A percentile compares a stretch with the other conserved stretches of the same genome.
phyloP scores from a whole-genome alignment of 352 stramenopile genomes.

The Pythium volutum region DNA sequence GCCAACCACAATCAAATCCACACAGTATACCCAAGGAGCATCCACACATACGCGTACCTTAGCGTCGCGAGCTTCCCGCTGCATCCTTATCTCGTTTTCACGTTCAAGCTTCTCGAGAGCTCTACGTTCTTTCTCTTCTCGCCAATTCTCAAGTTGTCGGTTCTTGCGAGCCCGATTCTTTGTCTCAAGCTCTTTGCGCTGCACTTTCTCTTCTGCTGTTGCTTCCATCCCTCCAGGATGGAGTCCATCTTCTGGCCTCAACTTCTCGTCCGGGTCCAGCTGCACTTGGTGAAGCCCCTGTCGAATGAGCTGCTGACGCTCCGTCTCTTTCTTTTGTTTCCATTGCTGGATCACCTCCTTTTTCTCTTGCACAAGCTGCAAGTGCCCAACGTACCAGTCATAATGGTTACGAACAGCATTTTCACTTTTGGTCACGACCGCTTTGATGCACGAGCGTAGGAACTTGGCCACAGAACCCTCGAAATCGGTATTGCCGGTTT shows the following conservation, averaged over 20 bases:
- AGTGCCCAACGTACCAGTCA: conserved; percentile 61
- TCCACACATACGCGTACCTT: conserved; percentile 32
- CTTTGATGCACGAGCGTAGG: conserved; percentile 47
- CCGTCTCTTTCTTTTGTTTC: conserved; percentile 47
- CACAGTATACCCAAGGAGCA: background rate
- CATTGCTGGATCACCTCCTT: conserved; percentile 54
- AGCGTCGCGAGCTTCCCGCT: conserved; percentile 41
- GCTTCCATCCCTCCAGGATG: background rate
- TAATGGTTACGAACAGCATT: conserved; percentile 59
- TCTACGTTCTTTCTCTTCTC: conserved; percentile 39
- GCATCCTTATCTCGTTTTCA: conserved; percentile 27
- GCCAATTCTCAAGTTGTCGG: conserved; percentile 38
- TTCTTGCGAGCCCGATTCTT: conserved; percentile 31
- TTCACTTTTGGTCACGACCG: conserved; percentile 50
- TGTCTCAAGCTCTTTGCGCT: conserved; percentile 11
- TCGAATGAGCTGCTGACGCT: conserved; percentile 39
- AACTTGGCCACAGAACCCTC: conserved; percentile 45
- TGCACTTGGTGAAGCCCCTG: conserved; percentile 34
- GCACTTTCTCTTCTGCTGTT: conserved; percentile 6
- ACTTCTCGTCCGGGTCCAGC: background rate
- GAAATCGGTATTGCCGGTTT: conserved; percentile 23
- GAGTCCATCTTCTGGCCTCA: background rate
- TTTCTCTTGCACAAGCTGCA: conserved; percentile 57
- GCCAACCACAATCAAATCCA: background rate
- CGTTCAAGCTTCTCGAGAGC: conserved; percentile 29